phyloP scores from a whole-genome alignment of 2,329 filamentous ascomycete species.

The Clonostachys solani region DNA sequence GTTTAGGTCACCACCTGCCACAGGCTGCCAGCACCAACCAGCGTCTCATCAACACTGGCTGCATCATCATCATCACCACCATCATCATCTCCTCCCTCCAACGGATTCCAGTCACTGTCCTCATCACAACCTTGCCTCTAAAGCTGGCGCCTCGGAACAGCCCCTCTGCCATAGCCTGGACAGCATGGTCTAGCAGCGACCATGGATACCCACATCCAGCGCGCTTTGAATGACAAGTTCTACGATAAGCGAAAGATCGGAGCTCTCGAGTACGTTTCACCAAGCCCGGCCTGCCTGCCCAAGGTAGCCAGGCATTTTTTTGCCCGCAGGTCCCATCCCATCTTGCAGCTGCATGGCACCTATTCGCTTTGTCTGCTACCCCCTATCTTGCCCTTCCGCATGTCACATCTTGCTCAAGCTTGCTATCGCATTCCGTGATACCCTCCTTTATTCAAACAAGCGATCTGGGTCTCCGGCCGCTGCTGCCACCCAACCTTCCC shows the following conservation, averaged over 20 bases:
- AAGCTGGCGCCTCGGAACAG: too few species aligned
- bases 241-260: slow-evolving; percentile 98
- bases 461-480: not conserved
- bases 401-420: too few species aligned
- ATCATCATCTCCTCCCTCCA: not conserved
- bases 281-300: not conserved
- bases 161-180: too few species aligned
- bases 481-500: not conserved
- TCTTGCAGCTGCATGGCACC: too few species aligned
- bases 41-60: not conserved
- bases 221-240: slow-evolving; percentile 93
- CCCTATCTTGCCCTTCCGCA: too few species aligned
- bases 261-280: slow-evolving; percentile 76
- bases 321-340: too few species aligned
- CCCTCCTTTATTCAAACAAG: too few species aligned
- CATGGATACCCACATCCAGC: slow-evolving; percentile 89
- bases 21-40: not conserved
- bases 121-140: too few species aligned
- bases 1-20: too few species aligned
- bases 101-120: not conserved
- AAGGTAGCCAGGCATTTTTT: not conserved
- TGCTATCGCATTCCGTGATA: too few species aligned
- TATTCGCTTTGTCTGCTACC: too few species aligned
- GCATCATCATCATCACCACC: not conserved
- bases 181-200: slow-evolving; percentile 10